Conservation (phyloP, 2,329 filamentous ascomycete species). For the Neofusicoccum kwambonambiense region DNA sequence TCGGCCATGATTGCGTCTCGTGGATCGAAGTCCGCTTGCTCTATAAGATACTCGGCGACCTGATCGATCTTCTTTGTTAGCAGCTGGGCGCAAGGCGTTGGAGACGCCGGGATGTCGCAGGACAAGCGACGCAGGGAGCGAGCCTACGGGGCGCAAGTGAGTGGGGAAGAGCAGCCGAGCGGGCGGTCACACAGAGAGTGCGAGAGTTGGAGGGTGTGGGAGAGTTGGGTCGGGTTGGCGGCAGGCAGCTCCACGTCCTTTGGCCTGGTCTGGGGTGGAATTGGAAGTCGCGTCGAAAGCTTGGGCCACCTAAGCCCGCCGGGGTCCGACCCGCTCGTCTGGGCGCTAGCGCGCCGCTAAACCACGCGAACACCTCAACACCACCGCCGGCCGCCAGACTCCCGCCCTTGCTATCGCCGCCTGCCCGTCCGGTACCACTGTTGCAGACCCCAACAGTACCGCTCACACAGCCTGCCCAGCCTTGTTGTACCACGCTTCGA, state of each 20-base stretch:
- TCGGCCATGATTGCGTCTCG: slow-evolving; percentile 19
- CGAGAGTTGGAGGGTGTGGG: background rate
- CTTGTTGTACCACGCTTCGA: background rate
- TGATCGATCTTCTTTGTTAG: slow-evolving; percentile 4
- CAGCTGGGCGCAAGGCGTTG: background rate
- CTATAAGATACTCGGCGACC: background rate
- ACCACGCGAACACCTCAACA: slow-evolving; percentile 7
- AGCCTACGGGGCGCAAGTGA: background rate
- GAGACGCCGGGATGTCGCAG: background rate
- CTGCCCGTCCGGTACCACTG: background rate
- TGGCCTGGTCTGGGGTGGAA: background rate
- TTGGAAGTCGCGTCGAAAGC: slow-evolving; percentile 15
- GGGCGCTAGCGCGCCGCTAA: background rate
- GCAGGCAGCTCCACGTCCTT: background rate
- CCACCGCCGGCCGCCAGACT: background rate
- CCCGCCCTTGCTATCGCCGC: background rate
- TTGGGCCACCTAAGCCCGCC: slow-evolving; percentile 2
- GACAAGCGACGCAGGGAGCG: background rate
- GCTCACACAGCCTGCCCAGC: background rate
- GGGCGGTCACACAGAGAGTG: background rate
- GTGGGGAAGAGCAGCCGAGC: background rate
- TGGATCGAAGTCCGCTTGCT: background rate
- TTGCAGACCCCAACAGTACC: background rate
- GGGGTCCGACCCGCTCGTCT: slow-evolving; percentile 10
- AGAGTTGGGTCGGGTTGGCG: background rate